Evolutionary conservation across 305 asterid genomes (phyloP), one percentile per base, ranked within the genome.

Genomic region (Ajuga reptans): DNA sequence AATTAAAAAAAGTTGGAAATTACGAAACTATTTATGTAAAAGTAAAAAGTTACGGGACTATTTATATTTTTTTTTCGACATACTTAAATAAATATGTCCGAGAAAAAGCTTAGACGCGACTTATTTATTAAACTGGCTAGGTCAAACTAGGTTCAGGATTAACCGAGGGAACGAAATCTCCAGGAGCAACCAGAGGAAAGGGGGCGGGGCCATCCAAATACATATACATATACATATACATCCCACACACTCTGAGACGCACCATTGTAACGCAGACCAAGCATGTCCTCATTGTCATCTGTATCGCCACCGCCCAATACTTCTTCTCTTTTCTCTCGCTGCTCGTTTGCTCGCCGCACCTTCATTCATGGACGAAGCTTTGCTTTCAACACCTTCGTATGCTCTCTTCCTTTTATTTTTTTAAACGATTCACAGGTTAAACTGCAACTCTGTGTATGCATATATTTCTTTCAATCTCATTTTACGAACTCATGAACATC

Each of bases 361-460:
- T 71, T 52, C 69, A 33, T 62, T 42, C 31, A 81, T 29, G 69
- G 69, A 49, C 78, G 80, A 3, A 49, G 4, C 70, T 16, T n/a
- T 41, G 72, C 73, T 31, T 74, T 82, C 9, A 66, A 71, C 82
- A 72, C 27, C 69, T 50, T 78, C 72, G 93, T 89, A 84, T 63
- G 84, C 54, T 57, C 62, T 59, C 27, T 21, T 2, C 51, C n/a
- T 21, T 29, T 47, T 4, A 2, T 34, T 14, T 10, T 43, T 45
- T 6, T 3, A 9, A 47, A 33, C 31, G 41, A 15, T 34, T 58
- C 6, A 3, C 12, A 33, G 12, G 2, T n/a, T 16, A 24, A 51
- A 24, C 72, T 66, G 39, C 49, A 14, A 18, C n/a, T 1, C 8
- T 42, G 9, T 42, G 9, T 62, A 17, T 21, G 1, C 18, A 0